Base-by-base conservation (phyloP, 2,329 filamentous ascomycete species). In the Neopestalotiopsis sp. region DNA sequence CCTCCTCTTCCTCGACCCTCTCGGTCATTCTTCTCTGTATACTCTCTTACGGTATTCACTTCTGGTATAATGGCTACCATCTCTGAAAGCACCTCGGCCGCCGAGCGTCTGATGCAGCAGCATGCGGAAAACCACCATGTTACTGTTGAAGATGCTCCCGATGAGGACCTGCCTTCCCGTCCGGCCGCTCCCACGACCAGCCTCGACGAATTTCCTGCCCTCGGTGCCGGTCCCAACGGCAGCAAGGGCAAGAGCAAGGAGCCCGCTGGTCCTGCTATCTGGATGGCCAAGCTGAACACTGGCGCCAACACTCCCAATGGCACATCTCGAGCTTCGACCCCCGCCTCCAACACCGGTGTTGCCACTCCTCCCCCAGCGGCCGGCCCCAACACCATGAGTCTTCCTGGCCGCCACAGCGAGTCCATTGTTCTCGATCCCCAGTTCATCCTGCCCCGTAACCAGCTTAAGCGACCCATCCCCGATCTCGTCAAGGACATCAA, bases 401-500 rank as follows among this genome's bases (percentile, higher is more conserved):
- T 98, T 66, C 94, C 95, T 17, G 94, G 95, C 73, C 93, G 93
- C 76, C 91, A 94, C 80, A 90, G 90, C 73, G 94, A 97, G 80
- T 88, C 88, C 53, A 89, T 97, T 72, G 87, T 89, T 32, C 87
- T 97, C 70, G 90, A 92, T 67, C 90, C 92, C 9, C 88, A 90
- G 61, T 91, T 96, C 78, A 89, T 98, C 78, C 87, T 93, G 61
- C 91, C 94, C 20, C 89, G 92, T 58, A 85, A 84, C 70, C 91
- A 97, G 79, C 85, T 98, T 76, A 97, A 93, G 86, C 94, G 94
- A 74, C 94, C 95, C 7, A 86, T 98, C 65, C 85, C 90, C 40
- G 95, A 98, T 73, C 91, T 96, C 73, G 85, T 98, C 77, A 93
- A 94, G 79, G 94, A 98, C 73, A 93, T 98, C 82, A 98, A 97